Evolutionary conservation across 164 flowering plant genomes (phyloP).

Genomic region (Cinnamomum micranthum): DNA sequence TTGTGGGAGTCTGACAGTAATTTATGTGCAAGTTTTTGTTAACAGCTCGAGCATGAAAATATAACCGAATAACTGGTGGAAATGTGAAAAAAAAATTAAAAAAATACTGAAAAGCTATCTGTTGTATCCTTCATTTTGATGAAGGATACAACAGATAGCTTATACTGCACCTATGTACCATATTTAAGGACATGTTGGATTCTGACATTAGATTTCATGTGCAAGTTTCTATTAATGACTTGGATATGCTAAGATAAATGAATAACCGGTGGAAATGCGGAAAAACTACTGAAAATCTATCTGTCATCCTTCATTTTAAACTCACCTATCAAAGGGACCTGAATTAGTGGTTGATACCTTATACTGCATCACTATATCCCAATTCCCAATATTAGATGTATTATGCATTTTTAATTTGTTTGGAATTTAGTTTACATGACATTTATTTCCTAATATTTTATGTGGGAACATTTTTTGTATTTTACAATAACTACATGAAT

Average conservation of each 20-base stretch:
- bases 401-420: not conserved
- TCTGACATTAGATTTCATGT: not conserved
- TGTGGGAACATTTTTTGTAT: not conserved
- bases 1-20: not conserved
- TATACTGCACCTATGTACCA: not conserved
- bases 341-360: not conserved
- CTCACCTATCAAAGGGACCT: not conserved
- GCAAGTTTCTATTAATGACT: not conserved
- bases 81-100: no score
- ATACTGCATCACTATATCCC: not conserved
- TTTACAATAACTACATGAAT: not conserved
- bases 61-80: not conserved
- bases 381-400: not conserved
- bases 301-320: not conserved
- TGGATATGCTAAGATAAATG: not conserved
- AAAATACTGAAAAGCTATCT: not conserved
- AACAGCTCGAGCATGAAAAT: not conserved
- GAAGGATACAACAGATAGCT: no score
- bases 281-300: not conserved
- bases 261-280: not conserved
- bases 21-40: not conserved
- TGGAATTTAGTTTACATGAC: not conserved
- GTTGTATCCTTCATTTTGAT: not conserved
- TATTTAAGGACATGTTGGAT: not conserved
- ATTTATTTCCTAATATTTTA: not conserved